These are phyloP conservation scores for Lotmaria passim DNA, from an alignment of 208 protist genomes.

Conservation along the genomic window DNA sequence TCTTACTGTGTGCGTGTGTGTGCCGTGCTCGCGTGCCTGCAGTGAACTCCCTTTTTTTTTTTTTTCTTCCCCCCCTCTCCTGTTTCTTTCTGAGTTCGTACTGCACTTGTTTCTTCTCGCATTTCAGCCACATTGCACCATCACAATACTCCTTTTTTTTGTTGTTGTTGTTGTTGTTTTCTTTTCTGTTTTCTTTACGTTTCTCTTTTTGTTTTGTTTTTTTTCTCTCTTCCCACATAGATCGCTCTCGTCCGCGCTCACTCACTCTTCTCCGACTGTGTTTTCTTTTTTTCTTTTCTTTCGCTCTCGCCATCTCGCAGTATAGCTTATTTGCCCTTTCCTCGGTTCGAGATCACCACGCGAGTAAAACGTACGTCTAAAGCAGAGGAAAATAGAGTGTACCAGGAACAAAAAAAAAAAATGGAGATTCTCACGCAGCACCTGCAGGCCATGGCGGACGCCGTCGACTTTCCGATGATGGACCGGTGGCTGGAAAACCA, in stretches of 20 bases:
- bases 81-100: neutral
- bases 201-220: neutral
- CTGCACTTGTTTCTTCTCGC: neutral
- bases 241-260: neutral
- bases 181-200: constrained; percentile 8
- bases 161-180: neutral
- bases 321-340: neutral
- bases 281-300: constrained; percentile 1
- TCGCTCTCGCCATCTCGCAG: neutral
- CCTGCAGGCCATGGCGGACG: constrained; percentile 30
- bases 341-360: neutral
- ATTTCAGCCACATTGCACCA: neutral
- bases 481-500: constrained; percentile 43
- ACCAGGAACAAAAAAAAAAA: constrained; percentile 13
- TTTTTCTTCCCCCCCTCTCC: too few species aligned
- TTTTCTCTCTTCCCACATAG: neutral
- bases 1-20: neutral
- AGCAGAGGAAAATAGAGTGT: neutral
- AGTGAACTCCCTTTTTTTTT: too few species aligned
- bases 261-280: neutral
- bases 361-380: neutral
- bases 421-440: constrained; percentile 35
- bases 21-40: neutral
- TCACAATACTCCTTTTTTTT: neutral
- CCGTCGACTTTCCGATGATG: constrained; percentile 28